Evolutionary conservation across 768 basidiomycete species (phyloP), one percentile per base, ranked within the genome.

Genomic region (Naematelia aurantialba): DNA sequence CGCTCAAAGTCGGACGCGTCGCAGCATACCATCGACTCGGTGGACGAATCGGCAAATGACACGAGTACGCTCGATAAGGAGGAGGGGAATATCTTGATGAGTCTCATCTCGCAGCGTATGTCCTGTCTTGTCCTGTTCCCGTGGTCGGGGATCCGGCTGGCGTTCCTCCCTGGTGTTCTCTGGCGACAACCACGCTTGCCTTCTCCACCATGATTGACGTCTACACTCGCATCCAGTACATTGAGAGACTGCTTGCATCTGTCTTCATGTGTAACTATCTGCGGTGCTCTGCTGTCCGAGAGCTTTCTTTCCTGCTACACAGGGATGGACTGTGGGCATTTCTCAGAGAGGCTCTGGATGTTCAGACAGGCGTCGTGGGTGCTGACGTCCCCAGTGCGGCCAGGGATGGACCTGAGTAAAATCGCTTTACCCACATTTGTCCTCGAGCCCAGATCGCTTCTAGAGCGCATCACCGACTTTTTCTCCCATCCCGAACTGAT

Each of bases 401-500:
- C 92, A 62, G 94, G 93, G 44, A 96, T 96, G 93, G 96, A 99
- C 79, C 85, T 97, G 59, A 87, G 85, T 65, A 88, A 91, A 79
- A 91, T 98, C 61, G 91, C 91, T 14, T 89, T 77, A 21, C 76
- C 69, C 13, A 81, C 80, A 0, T 99, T 98, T 70, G 94, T 99
- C 0, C 85, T 99, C 58, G 94, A 99, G 79, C 96, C 96, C 4
- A 82, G 96, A 72, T 91, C 89, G 69, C 91, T 97, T 88, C 84
- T 97, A 49, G 96, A 99, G 80, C 86, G 96, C 66, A 94, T 99
- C 70, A 98, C 96, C 30, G 94, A 99, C 81, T 99, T 99, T 79
- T 93, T 98, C 87, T 88, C 91, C 57, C 96, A 98, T 79, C 92
- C 96, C 27, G 93, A 99, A 80, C 86, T 98, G 74, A 70, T 72